Evolutionary conservation across 2,329 filamentous ascomycete genomes (phyloP), one percentile per base, ranked within the genome.

Genomic region (Helotiales sp.): DNA sequence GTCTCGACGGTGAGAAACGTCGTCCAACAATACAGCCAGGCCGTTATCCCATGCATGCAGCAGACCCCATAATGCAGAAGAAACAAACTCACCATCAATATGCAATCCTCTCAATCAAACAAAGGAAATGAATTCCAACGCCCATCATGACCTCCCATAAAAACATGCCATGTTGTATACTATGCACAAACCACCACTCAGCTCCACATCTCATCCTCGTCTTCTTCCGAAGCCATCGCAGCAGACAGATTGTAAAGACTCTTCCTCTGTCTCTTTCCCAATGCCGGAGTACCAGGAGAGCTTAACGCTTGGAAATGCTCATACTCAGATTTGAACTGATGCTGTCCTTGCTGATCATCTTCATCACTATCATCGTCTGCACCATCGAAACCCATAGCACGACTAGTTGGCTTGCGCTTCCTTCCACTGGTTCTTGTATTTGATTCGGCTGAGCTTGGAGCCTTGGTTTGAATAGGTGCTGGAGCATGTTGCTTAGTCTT

Each of bases 221-320:
- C 57, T 13, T 52, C 50, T 8, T 60, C 54, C 15, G 57, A 53
- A 25, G 44, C 50, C 29, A 33, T 46, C 33, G 48, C 42, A 13
- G 47, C 27, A 3, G 36, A 27, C 5, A 55, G 31, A 44, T 52
- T 38, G 22, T 52, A 31, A 4, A 52, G n/a, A 5, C 42, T 44
- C 55, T 64, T 68, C 19, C 68, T 27, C n/a, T 55, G 51, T n/a
- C 68, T 52, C 60, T 70, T 70, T 19, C 66, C 65, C 31, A 69
- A 34, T 9, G 56, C 38, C 8, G 59, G 59, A 48, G 57, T 63
- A 5, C 60, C 60, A 15, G 67, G 66, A n/a, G 59, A 63, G 15
- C 61, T 64, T 6, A 68, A 42, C 24, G 66, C 67, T 36, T 67
- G 68, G 33, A 59, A 71, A 8, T 56, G 63, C 22, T 71, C 69